Evolutionary conservation across 306 rosid genomes (phyloP).

Genomic region (Lathyrus oleraceus): DNA sequence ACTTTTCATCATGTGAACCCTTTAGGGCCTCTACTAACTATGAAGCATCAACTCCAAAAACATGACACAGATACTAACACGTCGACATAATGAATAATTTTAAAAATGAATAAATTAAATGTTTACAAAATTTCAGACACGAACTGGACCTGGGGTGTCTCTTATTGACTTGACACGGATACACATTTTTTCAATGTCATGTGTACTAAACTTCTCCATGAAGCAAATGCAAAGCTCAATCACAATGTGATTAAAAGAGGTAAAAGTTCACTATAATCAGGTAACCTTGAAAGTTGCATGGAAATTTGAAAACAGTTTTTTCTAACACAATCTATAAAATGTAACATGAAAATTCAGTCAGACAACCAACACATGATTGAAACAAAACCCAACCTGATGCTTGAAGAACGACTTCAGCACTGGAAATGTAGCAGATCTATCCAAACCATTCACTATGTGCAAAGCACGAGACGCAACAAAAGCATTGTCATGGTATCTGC

Average conservation of each 20-base stretch:
- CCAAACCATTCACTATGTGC: slow-evolving; percentile 64
- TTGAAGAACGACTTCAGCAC: slow-evolving; percentile 79
- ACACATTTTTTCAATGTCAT: too few species aligned
- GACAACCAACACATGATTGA: background rate
- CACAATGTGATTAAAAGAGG: too few species aligned
- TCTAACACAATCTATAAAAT: background rate
- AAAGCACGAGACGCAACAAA: slow-evolving; percentile 79
- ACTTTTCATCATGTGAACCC: background rate
- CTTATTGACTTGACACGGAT: too few species aligned
- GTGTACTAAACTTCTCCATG: background rate
- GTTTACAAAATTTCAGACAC: too few species aligned
- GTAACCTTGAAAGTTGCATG: background rate
- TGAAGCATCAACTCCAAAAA: too few species aligned
- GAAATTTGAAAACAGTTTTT: background rate
- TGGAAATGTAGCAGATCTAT: slow-evolving; percentile 64
- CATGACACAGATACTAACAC: too few species aligned
- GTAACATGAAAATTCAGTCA: background rate
- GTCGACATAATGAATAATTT: too few species aligned
- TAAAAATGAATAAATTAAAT: too few species aligned
- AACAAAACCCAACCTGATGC: slow-evolving; percentile 60
- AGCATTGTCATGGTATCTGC: slow-evolving; percentile 93
- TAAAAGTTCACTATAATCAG: slow-evolving; percentile 6
- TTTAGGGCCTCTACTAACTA: too few species aligned
- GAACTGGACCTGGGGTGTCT: too few species aligned
- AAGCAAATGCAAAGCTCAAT: background rate